Conservation (phyloP, 1,284 basidiomycete species). For the Irpex sp. region DNA sequence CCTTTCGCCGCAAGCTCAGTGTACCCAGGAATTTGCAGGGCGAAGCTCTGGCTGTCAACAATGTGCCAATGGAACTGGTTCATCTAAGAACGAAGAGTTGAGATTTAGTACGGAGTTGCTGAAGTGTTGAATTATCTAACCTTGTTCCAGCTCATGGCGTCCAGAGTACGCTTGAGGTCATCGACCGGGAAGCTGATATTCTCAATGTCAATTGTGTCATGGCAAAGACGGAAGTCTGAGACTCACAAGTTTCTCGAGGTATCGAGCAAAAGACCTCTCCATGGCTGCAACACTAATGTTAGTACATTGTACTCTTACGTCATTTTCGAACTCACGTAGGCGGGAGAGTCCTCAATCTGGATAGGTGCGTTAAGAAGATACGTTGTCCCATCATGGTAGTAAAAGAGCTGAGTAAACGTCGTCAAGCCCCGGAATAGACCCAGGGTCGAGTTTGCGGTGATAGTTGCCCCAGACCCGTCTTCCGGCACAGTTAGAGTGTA, state of each 20-base stretch:
- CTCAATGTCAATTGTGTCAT: neutral
- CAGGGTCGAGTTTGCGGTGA: conserved; percentile 70
- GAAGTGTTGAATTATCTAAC: conserved; percentile 32
- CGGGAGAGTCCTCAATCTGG: conserved; percentile 58
- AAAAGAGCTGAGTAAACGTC: conserved; percentile 82
- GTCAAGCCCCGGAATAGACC: conserved; percentile 80
- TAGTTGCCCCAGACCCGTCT: conserved; percentile 54
- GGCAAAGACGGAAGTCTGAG: neutral
- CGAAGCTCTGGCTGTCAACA: conserved; percentile 76
- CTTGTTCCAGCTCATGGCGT: conserved; percentile 88
- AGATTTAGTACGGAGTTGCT: neutral
- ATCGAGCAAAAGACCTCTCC: conserved; percentile 82
- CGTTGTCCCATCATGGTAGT: conserved; percentile 39
- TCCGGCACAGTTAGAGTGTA: conserved; percentile 64
- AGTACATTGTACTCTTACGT: no score
- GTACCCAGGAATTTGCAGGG: conserved; percentile 61
- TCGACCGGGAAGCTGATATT: conserved; percentile 54
- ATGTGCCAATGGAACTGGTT: conserved; percentile 83
- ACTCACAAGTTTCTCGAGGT: conserved; percentile 62
- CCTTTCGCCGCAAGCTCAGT: conserved; percentile 61
- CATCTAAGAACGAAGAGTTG: conserved; percentile 34
- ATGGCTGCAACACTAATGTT: conserved; percentile 43
- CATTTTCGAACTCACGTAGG: conserved; percentile 43
- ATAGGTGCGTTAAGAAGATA: conserved; percentile 63
- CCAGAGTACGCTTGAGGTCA: conserved; percentile 72